Evolutionary conservation across 345 rosid genomes (phyloP), one percentile per base, ranked within the genome.

Genomic region (Dovyalis caffra): DNA sequence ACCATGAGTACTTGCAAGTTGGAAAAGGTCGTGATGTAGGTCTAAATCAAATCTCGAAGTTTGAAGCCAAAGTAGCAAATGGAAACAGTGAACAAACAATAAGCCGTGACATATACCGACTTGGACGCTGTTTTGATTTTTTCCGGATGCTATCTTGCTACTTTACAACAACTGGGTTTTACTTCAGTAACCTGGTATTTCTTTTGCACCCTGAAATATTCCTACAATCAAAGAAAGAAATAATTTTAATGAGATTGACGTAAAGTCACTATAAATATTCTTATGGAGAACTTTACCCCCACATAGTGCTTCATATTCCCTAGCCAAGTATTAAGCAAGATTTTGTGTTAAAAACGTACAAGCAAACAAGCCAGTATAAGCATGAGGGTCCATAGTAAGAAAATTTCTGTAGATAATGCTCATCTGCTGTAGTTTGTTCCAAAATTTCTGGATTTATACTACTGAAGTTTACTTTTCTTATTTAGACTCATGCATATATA

Each of bases 1-100:
- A 91, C 82, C 94, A 89, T 16, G 99, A 95, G 85, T 95, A 95
- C 76, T 79, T 95, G 68, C 97, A 95, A 88, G 95, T 95, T 70
- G 99, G 99, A 49, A 95, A 95, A 85, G 99, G 99, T 71, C 99
- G 99, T 73, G 99, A 95, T 63, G 99, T 92, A 62, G 99, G 99
- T 79, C 87, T 95, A 60, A 95, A 87, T 84, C 99, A 95, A 79
- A 95, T 95, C 80, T 95, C 99, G 0, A 95, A 88, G 84, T 95
- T 92, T 80, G 99, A 95, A 82, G 99, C 99, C 80, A 95, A 95
- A 84, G 95, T 95, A 58, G 95, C 97, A 38, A 95, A 95, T 78
- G 97, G 99, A 67, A 95, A 92, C 83, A 95, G 99, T 40, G 99
- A 95, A 75, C 99, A 95, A 83, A 91, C 97, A 49, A 49, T 95